Conservation (phyloP, 1,139 yeast species). For the Geotrichum restrictum region DNA sequence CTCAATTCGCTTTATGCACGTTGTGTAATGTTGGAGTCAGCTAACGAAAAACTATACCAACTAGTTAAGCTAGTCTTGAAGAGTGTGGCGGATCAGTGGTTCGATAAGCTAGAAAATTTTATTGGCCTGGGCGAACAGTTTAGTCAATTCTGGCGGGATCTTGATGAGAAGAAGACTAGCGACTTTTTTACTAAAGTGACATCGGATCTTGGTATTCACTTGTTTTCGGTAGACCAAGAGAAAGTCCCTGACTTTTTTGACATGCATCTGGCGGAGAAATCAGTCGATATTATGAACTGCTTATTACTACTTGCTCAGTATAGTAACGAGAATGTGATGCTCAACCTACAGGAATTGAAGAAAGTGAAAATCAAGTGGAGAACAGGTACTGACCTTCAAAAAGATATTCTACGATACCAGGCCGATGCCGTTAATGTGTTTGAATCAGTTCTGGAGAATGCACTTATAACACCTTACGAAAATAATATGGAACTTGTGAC, state of each 20-base stretch:
- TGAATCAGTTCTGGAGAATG: neutral
- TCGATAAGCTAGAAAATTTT: slow-evolving; percentile 25
- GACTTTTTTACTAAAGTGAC: slow-evolving; percentile 15
- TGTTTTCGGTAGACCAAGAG: slow-evolving; percentile 15
- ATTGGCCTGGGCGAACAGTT: slow-evolving; percentile 27
- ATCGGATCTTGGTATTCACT: slow-evolving; percentile 9
- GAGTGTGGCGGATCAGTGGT: slow-evolving; percentile 29
- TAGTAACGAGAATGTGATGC: slow-evolving; percentile 16
- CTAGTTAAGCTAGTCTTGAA: slow-evolving; percentile 26
- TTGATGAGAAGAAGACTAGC: slow-evolving; percentile 12
- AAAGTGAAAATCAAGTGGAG: slow-evolving; percentile 16
- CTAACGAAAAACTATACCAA: slow-evolving; percentile 24
- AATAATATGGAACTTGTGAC: neutral
- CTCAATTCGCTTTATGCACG: slow-evolving; percentile 31
- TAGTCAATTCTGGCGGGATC: slow-evolving; percentile 10
- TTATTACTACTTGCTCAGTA: slow-evolving; percentile 17
- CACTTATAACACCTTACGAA: neutral
- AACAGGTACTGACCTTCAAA: slow-evolving; percentile 1
- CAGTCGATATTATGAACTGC: slow-evolving; percentile 21
- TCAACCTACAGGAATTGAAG: slow-evolving; percentile 9
- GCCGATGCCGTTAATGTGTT: neutral
- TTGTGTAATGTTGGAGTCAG: slow-evolving; percentile 26
- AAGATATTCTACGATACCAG: slow-evolving; percentile 3
- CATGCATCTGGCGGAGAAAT: slow-evolving; percentile 13
- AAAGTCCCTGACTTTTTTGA: slow-evolving; percentile 21